Percentiles rank a stretch among this genome's conserved stretches.
phyloP scores from a whole-genome alignment of 306 rosid genomes.

The Oemleria cerasiformis region DNA sequence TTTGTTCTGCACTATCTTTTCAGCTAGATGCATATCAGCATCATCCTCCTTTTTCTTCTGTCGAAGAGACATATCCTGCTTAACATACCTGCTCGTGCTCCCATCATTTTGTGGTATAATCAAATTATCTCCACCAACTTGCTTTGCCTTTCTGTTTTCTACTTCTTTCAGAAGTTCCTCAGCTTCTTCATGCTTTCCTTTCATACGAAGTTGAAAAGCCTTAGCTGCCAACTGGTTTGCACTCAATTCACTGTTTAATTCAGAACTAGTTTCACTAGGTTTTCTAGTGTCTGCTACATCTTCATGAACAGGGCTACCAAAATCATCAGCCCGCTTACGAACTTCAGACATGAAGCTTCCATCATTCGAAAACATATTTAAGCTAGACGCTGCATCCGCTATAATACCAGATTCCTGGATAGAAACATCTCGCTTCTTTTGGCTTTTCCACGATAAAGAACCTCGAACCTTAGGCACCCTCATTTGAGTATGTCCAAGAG shows the following conservation, averaged over 20 bases:
- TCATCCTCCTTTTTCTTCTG: conserved; percentile 75
- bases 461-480: conserved; percentile 67
- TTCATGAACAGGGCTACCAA: conserved; percentile 34
- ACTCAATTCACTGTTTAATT: conserved; percentile 48
- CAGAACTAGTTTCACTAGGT: conserved; percentile 30
- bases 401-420: conserved; percentile 50
- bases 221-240: conserved; percentile 97
- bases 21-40: conserved; percentile 80
- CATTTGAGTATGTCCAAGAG: conserved; percentile 55
- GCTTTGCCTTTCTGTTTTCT: conserved; percentile 46
- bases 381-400: conserved; percentile 64
- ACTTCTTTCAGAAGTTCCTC: conserved; percentile 79
- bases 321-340: conserved; percentile 31
- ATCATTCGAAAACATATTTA: conserved; percentile 68
- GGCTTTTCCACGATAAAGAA: conserved; percentile 77
- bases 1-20: conserved; percentile 73
- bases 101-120: conserved; percentile 36
- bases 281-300: conserved; percentile 33
- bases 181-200: conserved; percentile 92
- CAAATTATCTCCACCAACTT: conserved; percentile 36
- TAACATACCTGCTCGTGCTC: conserved; percentile 60
- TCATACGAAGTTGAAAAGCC: conserved; percentile 87
- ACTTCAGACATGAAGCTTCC: conserved; percentile 64
- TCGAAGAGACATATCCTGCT: conserved; percentile 40
- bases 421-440: conserved; percentile 38